Conservation (phyloP, 2,329 filamentous ascomycete species). For the Macroventuria anomochaeta region DNA sequence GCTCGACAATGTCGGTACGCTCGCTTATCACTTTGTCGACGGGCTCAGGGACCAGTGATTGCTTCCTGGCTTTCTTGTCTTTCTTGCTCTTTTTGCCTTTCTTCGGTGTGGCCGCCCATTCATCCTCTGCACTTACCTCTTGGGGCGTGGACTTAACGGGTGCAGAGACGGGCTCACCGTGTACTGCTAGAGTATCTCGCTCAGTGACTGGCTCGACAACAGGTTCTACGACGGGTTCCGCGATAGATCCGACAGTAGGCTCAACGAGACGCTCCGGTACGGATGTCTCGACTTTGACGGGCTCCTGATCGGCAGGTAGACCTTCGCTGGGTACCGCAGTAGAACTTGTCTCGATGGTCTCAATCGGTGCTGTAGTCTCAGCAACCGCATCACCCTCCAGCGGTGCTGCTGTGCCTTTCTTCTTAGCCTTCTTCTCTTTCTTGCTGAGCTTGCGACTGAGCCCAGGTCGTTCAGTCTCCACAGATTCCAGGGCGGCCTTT, state of each 20-base stretch:
- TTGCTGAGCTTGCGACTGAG: constrained; percentile 43
- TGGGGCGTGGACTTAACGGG: constrained; percentile 12
- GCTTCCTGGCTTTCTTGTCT: constrained; percentile 36
- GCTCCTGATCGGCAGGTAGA: too few relatives aligned
- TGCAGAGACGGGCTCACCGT: constrained; percentile 8
- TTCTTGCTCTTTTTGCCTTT: constrained; percentile 40
- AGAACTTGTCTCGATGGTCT: neutral
- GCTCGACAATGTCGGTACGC: neutral
- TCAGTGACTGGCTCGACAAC: neutral
- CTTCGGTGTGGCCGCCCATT: constrained; percentile 23
- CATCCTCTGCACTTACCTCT: constrained; percentile 23
- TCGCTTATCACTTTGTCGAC: constrained; percentile 6
- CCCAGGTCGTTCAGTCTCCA: constrained; percentile 21
- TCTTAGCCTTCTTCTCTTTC: constrained; percentile 42
- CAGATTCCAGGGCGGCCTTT: constrained; percentile 5
- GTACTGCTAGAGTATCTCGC: neutral
- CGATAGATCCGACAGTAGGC: neutral
- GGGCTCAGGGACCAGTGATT: constrained; percentile 17
- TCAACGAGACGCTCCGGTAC: too few relatives aligned
- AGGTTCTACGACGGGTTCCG: neutral
- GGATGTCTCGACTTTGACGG: neutral
- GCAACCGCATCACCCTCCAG: constrained; percentile 11
- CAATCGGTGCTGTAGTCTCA: neutral
- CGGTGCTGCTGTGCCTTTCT: constrained; percentile 21
- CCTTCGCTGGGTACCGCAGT: neutral